These are phyloP conservation scores for Leccinum aurantiacum DNA, from an alignment of 768 basidiomycete genomes.

Conservation along the genomic window DNA sequence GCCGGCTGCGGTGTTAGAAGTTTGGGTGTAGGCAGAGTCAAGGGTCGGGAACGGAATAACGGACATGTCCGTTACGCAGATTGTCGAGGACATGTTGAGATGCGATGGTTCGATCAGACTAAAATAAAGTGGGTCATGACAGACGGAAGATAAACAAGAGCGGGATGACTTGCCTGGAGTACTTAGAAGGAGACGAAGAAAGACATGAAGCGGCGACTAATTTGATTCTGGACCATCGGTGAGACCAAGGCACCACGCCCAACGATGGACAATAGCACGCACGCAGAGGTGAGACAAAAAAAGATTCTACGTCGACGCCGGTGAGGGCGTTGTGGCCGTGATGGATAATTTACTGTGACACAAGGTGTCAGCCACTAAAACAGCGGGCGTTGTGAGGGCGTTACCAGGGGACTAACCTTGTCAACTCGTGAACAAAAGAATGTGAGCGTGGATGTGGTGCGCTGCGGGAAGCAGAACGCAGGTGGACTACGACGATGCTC, in stretches of 20 bases:
- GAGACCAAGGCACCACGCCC: conserved; percentile 9
- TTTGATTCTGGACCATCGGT: conserved; percentile 17
- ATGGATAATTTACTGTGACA: conserved; percentile 20
- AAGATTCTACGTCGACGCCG: conserved; percentile 3
- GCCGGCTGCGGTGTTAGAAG: conserved; percentile 54
- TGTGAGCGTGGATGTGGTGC: conserved; percentile 4
- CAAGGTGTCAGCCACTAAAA: conserved; percentile 11
- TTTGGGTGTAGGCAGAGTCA: conserved; percentile 28
- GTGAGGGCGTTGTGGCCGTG: conserved; percentile 8
- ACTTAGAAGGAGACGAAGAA: conserved; percentile 17
- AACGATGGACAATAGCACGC: conserved; percentile 9
- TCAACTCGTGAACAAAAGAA: conserved; percentile 19
- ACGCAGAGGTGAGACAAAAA: conserved; percentile 7
- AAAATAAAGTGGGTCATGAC: not conserved
- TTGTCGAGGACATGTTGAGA: conserved; percentile 22
- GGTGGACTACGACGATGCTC: conserved; percentile 10
- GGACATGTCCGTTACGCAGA: conserved; percentile 26
- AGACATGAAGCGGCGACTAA: conserved; percentile 18
- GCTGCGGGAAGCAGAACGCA: not conserved
- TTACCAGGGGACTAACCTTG: conserved; percentile 8
- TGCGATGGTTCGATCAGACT: conserved; percentile 2
- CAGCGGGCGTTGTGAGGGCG: not conserved
- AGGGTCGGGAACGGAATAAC: conserved; percentile 29
- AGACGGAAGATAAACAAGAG: not conserved
- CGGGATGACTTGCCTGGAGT: conserved; percentile 5